Evolutionary conservation across 345 rosid genomes (phyloP), one percentile per base, ranked within the genome.

Genomic region (Citrus reticulata): DNA sequence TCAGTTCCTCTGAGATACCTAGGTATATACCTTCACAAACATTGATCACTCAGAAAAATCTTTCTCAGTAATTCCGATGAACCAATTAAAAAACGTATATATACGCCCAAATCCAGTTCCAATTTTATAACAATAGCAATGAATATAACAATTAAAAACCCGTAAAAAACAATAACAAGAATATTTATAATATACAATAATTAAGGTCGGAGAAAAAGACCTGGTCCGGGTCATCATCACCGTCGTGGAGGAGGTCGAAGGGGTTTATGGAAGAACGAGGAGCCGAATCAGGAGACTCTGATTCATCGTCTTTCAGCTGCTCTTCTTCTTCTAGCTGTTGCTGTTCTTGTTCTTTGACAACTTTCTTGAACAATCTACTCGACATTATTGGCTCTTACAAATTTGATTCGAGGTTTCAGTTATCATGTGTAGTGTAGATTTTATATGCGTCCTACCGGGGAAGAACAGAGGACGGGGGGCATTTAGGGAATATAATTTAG

Each of bases 201-300:
- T 51, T 7, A 54, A 35, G 32, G 65, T 35, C 16, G 68, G 32
- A 7, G 22, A 75, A 73, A 17, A 10, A 34, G 75, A 86, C 89
- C 88, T 74, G 81, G 62, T 84, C 84, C 14, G 74, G 59, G 37
- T 76, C 79, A 34, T 71, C 82, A 34, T 79, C 92, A 3, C 74
- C 90, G 4, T 89, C 89, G 84, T 88, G 87, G 79, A 94, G 95
- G 78, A 95, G 93, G 84, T 89, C 93, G 75, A 95, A 95, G 0
- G 92, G 98, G 66, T 95, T 95, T 40, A 75, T 80, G 10, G 81
- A 84, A 77, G 90, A 83, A 75, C 83, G 88, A 58, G 69, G 69
- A 22, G 57, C 70, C 22, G 79, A 73, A 71, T 77, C 82, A 35
- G 88, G 80, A 35, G 92, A 89, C 49, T 84, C 87, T 3, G 81